phyloP scores from a whole-genome alignment of 2,329 filamentous ascomycete genomes.

The Fusarium newnesense region DNA sequence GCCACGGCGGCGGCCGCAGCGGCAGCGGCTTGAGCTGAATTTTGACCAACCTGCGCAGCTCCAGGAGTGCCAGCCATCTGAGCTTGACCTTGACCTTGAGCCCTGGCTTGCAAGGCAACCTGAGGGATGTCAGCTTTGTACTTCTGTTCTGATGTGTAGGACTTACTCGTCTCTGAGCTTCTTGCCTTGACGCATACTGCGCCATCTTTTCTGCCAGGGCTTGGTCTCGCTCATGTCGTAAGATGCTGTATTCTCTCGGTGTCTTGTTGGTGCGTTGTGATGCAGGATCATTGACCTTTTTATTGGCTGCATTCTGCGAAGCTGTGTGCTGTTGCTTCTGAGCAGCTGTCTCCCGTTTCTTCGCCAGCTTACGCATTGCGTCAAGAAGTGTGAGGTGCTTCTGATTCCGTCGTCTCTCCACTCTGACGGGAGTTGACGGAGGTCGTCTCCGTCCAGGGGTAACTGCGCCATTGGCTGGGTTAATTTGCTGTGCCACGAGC shows the following conservation, averaged over 20 bases:
- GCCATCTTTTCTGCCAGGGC: conserved; percentile 69
- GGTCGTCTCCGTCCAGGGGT: conserved; percentile 69
- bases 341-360: conserved; percentile 86
- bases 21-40: conserved; percentile 42
- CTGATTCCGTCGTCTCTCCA: conserved; percentile 87
- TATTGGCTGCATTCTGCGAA: conserved; percentile 78
- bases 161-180: conserved; percentile 66
- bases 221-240: conserved; percentile 89
- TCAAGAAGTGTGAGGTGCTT: conserved; percentile 91
- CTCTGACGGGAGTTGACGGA: conserved; percentile 78
- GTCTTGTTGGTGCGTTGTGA: conserved; percentile 72
- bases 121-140: conserved; percentile 44
- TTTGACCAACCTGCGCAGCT: conserved; percentile 46
- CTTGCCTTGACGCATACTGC: conserved; percentile 67
- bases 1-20: conserved; percentile 38
- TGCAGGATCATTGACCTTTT: conserved; percentile 78
- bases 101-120: conserved; percentile 59
- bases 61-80: conserved; percentile 58
- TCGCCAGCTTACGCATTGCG: conserved; percentile 93
- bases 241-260: conserved; percentile 87
- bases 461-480: conserved; percentile 48
- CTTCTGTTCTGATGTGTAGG: background rate
- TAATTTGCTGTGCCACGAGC: conserved; percentile 62
- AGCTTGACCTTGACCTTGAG: conserved; percentile 57
- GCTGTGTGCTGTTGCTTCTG: conserved; percentile 93